These are phyloP conservation scores for Hypomontagnella monticulosa DNA, from an alignment of 495 filamentous ascomycete genomes.

Conservation along the genomic window DNA sequence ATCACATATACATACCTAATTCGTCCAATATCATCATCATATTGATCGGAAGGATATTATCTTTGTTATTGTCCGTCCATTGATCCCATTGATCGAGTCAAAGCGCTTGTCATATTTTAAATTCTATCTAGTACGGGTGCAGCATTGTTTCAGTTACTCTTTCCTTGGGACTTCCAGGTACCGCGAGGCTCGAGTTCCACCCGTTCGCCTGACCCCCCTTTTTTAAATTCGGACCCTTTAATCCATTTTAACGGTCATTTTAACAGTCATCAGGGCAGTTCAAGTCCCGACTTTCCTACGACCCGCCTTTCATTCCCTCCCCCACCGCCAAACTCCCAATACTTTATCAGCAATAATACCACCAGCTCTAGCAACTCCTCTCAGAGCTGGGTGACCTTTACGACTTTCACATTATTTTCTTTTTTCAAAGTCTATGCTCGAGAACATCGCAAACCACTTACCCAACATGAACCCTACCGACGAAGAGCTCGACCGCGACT, in stretches of 20 bases:
- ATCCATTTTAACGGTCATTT: slow-evolving; percentile 12
- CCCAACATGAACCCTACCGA: slow-evolving; percentile 60
- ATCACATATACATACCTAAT: background rate
- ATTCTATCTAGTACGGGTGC: background rate
- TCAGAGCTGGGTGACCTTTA: slow-evolving; percentile 23
- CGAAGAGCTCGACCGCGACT: slow-evolving; percentile 73
- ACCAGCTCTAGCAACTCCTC: slow-evolving; percentile 38
- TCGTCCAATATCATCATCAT: too few species aligned
- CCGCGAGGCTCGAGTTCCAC: slow-evolving; percentile 36
- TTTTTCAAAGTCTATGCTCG: slow-evolving; percentile 14
- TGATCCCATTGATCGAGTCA: background rate
- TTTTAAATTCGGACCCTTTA: slow-evolving; percentile 38
- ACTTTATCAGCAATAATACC: slow-evolving; percentile 35
- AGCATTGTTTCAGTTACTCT: slow-evolving; percentile 3
- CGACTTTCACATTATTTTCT: slow-evolving; percentile 11
- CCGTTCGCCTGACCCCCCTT: slow-evolving; percentile 39
- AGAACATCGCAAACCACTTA: slow-evolving; percentile 20
- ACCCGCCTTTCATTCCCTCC: slow-evolving; percentile 40
- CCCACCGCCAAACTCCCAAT: slow-evolving; percentile 43
- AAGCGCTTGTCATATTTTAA: too few species aligned
- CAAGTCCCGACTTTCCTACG: slow-evolving; percentile 39
- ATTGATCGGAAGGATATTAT: too few species aligned
- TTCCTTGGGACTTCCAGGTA: slow-evolving; percentile 15
- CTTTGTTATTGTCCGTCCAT: background rate
- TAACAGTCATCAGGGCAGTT: slow-evolving; percentile 26